Evolutionary conservation across 352 stramenopile species (phyloP).

Genomic region (Blastocystis sp.): DNA sequence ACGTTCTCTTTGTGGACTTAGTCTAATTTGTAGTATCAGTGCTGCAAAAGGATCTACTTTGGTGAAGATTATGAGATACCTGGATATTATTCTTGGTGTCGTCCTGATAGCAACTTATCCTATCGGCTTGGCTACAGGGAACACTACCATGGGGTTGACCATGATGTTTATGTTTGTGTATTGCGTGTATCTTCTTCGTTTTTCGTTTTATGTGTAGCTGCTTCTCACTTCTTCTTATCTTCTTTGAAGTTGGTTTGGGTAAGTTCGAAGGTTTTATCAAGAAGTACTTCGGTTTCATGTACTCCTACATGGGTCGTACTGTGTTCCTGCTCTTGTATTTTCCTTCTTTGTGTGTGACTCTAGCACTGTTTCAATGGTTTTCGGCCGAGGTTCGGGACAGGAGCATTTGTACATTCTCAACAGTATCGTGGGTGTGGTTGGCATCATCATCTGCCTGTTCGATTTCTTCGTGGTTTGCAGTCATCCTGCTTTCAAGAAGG

Average conservation of each 20-base stretch:
- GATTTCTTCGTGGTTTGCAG: slow-evolving; percentile 57
- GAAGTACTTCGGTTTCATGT: slow-evolving; percentile 63
- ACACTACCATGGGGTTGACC: background rate
- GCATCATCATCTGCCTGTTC: slow-evolving; percentile 53
- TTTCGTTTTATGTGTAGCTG: background rate
- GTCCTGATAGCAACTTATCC: slow-evolving; percentile 40
- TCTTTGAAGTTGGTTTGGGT: slow-evolving; percentile 27
- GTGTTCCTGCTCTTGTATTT: slow-evolving; percentile 59
- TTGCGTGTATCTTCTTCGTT: slow-evolving; percentile 14
- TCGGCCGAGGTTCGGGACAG: background rate
- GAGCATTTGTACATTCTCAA: background rate
- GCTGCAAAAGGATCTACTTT: slow-evolving; percentile 30
- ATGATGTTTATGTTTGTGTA: slow-evolving; percentile 52
- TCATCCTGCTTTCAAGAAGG: slow-evolving; percentile 62
- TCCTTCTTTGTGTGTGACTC: background rate
- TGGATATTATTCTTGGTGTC: slow-evolving; percentile 36
- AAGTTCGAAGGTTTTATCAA: slow-evolving; percentile 53
- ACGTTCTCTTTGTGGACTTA: background rate
- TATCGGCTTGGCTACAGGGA: slow-evolving; percentile 6
- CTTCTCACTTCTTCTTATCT: slow-evolving; percentile 31
- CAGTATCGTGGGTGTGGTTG: slow-evolving; percentile 16
- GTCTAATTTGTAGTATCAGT: slow-evolving; percentile 21
- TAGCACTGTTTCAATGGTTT: slow-evolving; percentile 48
- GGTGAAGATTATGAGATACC: slow-evolving; percentile 20
- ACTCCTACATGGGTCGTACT: slow-evolving; percentile 52